Evolutionary conservation across 495 filamentous ascomycete genomes (phyloP), one percentile per base, ranked within the genome.

Genomic region (Penicillium bialowiezense): DNA sequence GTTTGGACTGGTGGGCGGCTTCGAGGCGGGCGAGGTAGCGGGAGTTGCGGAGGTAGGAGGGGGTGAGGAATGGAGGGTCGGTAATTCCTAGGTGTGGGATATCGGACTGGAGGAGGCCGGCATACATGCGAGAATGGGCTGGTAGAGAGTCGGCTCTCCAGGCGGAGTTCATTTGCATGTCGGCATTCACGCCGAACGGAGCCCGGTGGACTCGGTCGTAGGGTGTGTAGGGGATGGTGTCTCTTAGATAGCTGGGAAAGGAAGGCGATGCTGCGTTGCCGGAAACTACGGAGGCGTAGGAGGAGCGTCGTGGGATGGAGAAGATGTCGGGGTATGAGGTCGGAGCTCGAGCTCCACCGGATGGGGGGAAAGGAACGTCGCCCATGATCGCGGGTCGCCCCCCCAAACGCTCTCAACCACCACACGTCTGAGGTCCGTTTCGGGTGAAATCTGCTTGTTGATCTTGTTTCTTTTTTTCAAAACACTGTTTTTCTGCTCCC

Each of bases 251-350:
- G 62, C 64, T 75, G 37, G 69, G 70, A 49, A 71, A 59, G 13
- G 79, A 58, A 56, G 59, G 76, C 34, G 77, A 70, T 19, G 72
- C 61, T 48, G 78, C 75, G 58, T 84, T 71, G 45, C 88, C 88
- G 26, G 90, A 86, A 42, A 87, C 80, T 41, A 91, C 87, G 43
- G 89, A 89, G 39, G 90, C 89, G 75, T 95, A 95, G 26, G 90
- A 95, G 21, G 73, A 78, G 50, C 73, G 73, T 53, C 76, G 69
- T 40, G 67, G 75, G 48, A 68, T 67, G 36, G 70, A 67, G 41
- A 72, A 70, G 58, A 71, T 66, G 23, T 17, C 23, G 60, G 62
- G 71, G 48, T 69, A 70, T 48, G 70, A 62, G 54, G 69, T 53
- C 46, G 62, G 63, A 64, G 64, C 69, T 60, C 53, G 60, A 65